Conservation (phyloP, 345 rosid species). For the Populus nigra region DNA sequence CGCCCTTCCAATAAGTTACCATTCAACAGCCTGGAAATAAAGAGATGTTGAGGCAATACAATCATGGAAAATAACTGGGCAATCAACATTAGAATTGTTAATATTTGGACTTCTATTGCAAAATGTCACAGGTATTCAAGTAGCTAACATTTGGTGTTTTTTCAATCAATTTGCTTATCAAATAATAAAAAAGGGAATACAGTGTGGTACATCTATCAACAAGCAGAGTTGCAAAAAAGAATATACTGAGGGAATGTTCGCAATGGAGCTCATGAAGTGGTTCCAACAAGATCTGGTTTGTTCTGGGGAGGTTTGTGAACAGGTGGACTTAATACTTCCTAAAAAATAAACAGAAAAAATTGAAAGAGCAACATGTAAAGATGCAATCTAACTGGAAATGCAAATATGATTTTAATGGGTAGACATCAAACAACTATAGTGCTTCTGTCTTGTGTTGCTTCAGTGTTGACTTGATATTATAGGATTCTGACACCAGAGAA, state of each 20-base stretch:
- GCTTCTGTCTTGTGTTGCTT: neutral
- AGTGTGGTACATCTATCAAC: neutral
- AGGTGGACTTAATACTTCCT: neutral
- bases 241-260: neutral
- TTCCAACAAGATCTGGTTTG: neutral
- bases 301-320: neutral
- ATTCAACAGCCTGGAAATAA: conserved; percentile 55
- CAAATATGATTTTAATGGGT: neutral
- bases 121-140: neutral
- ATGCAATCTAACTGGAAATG: neutral
- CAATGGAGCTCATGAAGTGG: neutral
- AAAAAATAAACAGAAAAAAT: neutral
- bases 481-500: neutral
- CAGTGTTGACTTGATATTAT: neutral
- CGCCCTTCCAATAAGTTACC: conserved; percentile 69
- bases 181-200: neutral
- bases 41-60: neutral
- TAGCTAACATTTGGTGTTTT: neutral
- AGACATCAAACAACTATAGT: neutral
- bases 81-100: neutral
- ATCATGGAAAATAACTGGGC: neutral
- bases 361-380: neutral
- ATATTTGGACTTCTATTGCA: neutral
- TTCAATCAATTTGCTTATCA: neutral
- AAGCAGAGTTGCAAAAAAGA: neutral